Base-by-base conservation (phyloP, 164 flowering plant species). In the Chloranthus sessilifolius region DNA sequence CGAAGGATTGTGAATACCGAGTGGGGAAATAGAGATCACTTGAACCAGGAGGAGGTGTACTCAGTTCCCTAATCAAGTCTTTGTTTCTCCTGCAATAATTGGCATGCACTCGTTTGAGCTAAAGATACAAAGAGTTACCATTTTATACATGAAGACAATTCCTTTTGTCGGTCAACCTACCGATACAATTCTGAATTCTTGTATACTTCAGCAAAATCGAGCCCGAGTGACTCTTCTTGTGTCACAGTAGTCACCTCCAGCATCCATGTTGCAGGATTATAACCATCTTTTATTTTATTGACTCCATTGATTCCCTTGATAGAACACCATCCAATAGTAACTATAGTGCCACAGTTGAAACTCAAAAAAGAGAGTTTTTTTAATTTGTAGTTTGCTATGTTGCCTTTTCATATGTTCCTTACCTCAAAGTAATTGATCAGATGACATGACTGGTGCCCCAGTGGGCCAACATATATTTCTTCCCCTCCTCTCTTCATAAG, bases 391-490 rank as follows among this genome's bases (percentile, higher is more conserved):
- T 1, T 4, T 35, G 6, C 24, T 12, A 27, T 5, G 17, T 12
- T 4, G 28, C 15, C 24, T 1, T 8, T 20, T 44, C 26, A 24
- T 24, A 16, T 5, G 4, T 44, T 21, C 37, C 72, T 60, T 27
- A 81, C 89, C 89, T 80, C 77, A 39, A 80, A 78, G 59, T 77
- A 82, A n/a, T 66, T 58, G 50, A 81, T 72, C 35, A 81, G 68
- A 21, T 65, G 61, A 48, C 55, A 62, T 44, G 76, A 77, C 29
- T 66, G 67, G 26, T 35, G 54, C 1, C 82, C 86, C 25, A 80
- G 25, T 6, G 80, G 81, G 1, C 86, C 81, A 0, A 66, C 81
- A 41, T 75, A 80, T 39, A 81, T 74, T 53, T 66, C 77, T 61
- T 74, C 66, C 11, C 88, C 88, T 28, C 88, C 84, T 31, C 75